phyloP scores from a whole-genome alignment of 2,329 filamentous ascomycete genomes.

The Apiospora aurea region DNA sequence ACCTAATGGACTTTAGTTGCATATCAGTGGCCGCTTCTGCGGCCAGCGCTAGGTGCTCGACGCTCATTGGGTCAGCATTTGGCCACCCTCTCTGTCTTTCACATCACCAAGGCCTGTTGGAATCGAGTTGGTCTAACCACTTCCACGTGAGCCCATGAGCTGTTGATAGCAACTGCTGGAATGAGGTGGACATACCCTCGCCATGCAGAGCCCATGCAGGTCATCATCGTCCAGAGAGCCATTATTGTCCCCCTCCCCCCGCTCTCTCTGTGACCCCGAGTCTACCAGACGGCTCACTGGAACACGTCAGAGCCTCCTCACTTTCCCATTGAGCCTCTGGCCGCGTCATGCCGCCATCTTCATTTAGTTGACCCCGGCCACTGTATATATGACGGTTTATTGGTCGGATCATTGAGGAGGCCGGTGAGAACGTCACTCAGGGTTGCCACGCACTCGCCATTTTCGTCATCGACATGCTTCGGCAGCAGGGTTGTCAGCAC shows the following conservation, averaged over 20 bases:
- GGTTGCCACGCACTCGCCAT: not conserved
- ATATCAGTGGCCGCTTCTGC: not conserved
- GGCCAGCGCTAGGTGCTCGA: not conserved
- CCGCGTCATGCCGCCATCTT: not conserved
- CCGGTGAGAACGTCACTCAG: not conserved
- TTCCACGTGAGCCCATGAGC: not conserved
- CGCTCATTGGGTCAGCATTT: not conserved
- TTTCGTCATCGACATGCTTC: not conserved
- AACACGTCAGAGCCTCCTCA: conserved; percentile 15
- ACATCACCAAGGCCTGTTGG: not conserved
- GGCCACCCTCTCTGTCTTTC: not conserved
- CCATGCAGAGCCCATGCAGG: not conserved
- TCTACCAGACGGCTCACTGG: not conserved
- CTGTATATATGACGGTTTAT: not conserved
- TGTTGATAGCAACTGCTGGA: not conserved
- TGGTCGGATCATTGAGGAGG: not conserved
- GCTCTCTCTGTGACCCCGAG: not conserved
- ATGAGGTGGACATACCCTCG: not conserved
- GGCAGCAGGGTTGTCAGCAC: not conserved
- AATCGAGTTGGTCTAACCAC: not conserved
- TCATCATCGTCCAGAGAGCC: not conserved
- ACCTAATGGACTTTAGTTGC: not conserved
- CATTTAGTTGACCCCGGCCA: not conserved
- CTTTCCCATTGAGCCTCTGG: not conserved
- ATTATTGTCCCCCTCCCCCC: not conserved